Conservation (phyloP, 176 grass and related monocot genomes). For the sorghum (Sorghum bicolor) region Sorghum_bicolor_NCBIv3 NC_012871.2:64148501-64149000, state of each 20-base stretch:
- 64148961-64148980: not conserved
- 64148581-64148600: no score
- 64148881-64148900: not conserved
- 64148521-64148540: not conserved
- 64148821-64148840: not conserved
- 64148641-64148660: not conserved
- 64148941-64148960: not conserved
- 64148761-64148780: no score
- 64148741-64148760: no score
- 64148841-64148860: not conserved
- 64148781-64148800: no score
- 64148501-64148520: not conserved
- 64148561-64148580: no score
- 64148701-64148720: no score
- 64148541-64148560: not conserved
- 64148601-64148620: no score
- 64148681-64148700: not conserved
- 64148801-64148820: not conserved
- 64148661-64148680: not conserved
- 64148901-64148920: slow-evolving; percentile 30
- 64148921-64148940: not conserved
- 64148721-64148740: no score
- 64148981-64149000: slow-evolving; percentile 5
- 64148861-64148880: not conserved
- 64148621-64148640: no score